phyloP scores from a whole-genome alignment of 306 rosid species.

The Begonia peltatifolia region DNA sequence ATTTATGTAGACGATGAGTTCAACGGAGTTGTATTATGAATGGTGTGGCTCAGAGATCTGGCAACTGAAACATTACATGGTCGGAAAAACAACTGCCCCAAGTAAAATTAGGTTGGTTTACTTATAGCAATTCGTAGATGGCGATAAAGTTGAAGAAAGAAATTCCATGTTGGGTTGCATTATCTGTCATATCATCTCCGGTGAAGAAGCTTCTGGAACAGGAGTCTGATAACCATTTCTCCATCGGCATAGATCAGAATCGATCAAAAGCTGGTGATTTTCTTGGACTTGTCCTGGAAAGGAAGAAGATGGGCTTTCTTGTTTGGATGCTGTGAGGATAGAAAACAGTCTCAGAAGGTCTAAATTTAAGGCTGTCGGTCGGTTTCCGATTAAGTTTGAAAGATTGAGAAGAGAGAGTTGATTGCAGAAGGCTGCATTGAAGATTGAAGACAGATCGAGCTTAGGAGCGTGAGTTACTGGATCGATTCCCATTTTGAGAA shows the following conservation, averaged over 20 bases:
- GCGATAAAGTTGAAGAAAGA: not conserved
- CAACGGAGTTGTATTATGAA: slow-evolving; percentile 35
- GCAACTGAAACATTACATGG: slow-evolving; percentile 17
- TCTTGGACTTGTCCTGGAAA: slow-evolving; percentile 24
- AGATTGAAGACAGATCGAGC: slow-evolving; percentile 56
- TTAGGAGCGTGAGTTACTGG: slow-evolving; percentile 91
- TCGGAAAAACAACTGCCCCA: slow-evolving; percentile 4
- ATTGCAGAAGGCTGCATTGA: slow-evolving; percentile 33
- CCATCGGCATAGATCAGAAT: not conserved
- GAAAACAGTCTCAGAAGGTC: slow-evolving; percentile 45
- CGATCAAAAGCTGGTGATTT: slow-evolving; percentile 10
- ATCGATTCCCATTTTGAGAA: slow-evolving; percentile 69
- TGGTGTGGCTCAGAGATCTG: slow-evolving; percentile 13
- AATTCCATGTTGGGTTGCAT: not conserved
- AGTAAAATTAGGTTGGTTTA: slow-evolving; percentile 16
- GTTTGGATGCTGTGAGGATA: slow-evolving; percentile 31
- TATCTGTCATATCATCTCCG: slow-evolving; percentile 1
- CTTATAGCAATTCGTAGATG: slow-evolving; percentile 7
- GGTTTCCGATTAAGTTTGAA: slow-evolving; percentile 37
- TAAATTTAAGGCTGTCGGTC: slow-evolving; percentile 31
- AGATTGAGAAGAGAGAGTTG: slow-evolving; percentile 34
- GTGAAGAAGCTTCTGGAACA: slow-evolving; percentile 9
- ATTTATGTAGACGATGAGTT: slow-evolving; percentile 50
- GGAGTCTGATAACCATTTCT: slow-evolving; percentile 1
- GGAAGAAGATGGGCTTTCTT: slow-evolving; percentile 18